These are phyloP conservation scores for Botrytis paeoniae DNA, from an alignment of 2,329 filamentous ascomycete species.

Conservation along the genomic window DNA sequence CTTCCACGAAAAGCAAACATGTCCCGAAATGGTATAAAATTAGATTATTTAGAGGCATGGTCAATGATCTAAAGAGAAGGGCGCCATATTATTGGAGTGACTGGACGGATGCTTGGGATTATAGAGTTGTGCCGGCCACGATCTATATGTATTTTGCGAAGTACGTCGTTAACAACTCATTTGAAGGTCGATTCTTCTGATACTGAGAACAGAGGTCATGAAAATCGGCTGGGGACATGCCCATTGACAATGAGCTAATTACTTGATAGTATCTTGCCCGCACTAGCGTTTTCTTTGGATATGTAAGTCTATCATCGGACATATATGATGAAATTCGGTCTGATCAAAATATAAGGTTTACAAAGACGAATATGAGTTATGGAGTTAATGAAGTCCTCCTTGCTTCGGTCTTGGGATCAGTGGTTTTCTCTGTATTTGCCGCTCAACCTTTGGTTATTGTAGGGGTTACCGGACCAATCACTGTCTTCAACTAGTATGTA, in stretches of 20 bases:
- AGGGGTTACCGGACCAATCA: conserved; percentile 86
- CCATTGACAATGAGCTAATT: neutral
- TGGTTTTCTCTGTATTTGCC: conserved; percentile 76
- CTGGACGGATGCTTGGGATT: conserved; percentile 86
- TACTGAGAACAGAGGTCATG: neutral
- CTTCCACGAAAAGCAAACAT: conserved; percentile 26
- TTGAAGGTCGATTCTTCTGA: neutral
- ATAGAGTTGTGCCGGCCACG: conserved; percentile 81
- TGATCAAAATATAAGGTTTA: conserved; percentile 50
- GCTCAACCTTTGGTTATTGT: conserved; percentile 88
- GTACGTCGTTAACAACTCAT: conserved; percentile 45
- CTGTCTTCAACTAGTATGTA: conserved; percentile 80
- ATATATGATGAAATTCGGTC: neutral
- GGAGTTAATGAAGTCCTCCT: conserved; percentile 91
- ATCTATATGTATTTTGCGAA: conserved; percentile 96
- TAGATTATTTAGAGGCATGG: conserved; percentile 72
- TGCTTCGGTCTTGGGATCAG: conserved; percentile 75
- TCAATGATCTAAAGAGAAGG: conserved; percentile 71
- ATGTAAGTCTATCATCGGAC: conserved; percentile 50
- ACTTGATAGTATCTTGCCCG: conserved; percentile 69
- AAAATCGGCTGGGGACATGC: neutral
- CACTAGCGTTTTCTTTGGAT: conserved; percentile 83
- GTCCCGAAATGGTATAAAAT: conserved; percentile 67
- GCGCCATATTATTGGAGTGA: conserved; percentile 78
- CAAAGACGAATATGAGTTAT: conserved; percentile 78